Percentiles rank a stretch among this genome's conserved stretches.
Evolutionary conservation across 2,329 filamentous ascomycete genomes (phyloP).

Genomic region (Tolypocladium ovalisporum): DNA sequence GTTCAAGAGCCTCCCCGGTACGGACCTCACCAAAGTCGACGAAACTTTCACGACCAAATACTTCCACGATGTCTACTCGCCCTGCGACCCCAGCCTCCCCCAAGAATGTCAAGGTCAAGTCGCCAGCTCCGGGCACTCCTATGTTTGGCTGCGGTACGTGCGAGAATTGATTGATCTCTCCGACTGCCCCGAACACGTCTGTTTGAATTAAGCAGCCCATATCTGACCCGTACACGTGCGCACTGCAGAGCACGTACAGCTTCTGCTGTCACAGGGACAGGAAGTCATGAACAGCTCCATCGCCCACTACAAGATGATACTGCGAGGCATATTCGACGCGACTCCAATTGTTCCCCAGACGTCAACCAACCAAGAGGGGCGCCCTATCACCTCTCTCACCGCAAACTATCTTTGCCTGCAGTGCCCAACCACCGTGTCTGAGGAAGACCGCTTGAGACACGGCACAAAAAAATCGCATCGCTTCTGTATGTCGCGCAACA

Average conservation of each 20-base stretch:
- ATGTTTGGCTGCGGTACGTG: slow-evolving; percentile 53
- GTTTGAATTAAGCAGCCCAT: neutral
- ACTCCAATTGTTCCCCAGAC: slow-evolving; percentile 56
- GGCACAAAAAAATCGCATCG: slow-evolving; percentile 58
- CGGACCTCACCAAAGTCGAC: neutral
- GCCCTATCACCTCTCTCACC: slow-evolving; percentile 49
- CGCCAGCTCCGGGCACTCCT: slow-evolving; percentile 45
- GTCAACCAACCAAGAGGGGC: slow-evolving; percentile 45
- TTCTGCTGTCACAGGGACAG: slow-evolving; percentile 49
- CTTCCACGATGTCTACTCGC: slow-evolving; percentile 29
- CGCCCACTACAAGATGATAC: slow-evolving; percentile 59
- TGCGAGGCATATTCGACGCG: slow-evolving; percentile 60
- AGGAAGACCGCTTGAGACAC: slow-evolving; percentile 56
- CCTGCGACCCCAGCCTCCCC: slow-evolving; percentile 41
- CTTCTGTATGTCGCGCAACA: slow-evolving; percentile 49
- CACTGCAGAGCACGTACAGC: slow-evolving; percentile 57
- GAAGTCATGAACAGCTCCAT: slow-evolving; percentile 59
- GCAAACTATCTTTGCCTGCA: slow-evolving; percentile 64
- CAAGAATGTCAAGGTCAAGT: slow-evolving; percentile 49
- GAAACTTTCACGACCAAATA: too few relatives aligned
- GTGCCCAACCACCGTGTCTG: slow-evolving; percentile 57
- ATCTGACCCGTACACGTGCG: slow-evolving; percentile 8
- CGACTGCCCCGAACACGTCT: neutral
- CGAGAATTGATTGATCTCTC: neutral
- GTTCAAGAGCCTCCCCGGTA: neutral